Percentiles rank a stretch among this genome's conserved stretches.
phyloP scores from a whole-genome alignment of 345 rosid species.

The Hevea brasiliensis region DNA sequence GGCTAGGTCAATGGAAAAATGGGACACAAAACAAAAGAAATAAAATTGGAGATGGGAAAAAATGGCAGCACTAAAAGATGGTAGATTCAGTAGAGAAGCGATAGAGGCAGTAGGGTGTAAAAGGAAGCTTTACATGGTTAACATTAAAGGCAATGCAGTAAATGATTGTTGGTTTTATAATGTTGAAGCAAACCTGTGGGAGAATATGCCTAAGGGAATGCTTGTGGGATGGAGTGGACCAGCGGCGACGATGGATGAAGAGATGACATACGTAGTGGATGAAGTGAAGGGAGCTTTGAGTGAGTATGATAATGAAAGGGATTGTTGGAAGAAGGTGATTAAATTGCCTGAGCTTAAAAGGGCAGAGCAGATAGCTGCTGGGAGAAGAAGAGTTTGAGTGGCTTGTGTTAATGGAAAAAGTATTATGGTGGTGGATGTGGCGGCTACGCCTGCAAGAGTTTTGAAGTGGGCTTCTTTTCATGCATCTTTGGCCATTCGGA shows the following conservation, averaged over 20 bases:
- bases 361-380: conserved; percentile 42
- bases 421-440: too few relatives aligned
- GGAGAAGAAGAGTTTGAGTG: too few relatives aligned
- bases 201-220: conserved; percentile 50
- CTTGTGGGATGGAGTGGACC: conserved; percentile 58
- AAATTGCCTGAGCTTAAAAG: conserved; percentile 41
- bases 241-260: conserved; percentile 45
- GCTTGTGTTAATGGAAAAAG: too few relatives aligned
- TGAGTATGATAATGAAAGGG: conserved; percentile 33
- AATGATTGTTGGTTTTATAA: conserved; percentile 52
- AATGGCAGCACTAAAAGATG: conserved; percentile 39
- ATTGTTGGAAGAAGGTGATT: conserved; percentile 40
- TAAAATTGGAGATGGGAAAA: conserved; percentile 39
- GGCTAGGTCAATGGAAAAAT: conserved; percentile 38
- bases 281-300: conserved; percentile 41
- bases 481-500: too few relatives aligned
- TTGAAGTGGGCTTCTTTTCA: too few relatives aligned
- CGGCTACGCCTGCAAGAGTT: too few relatives aligned
- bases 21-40: conserved; percentile 25
- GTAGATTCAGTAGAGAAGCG: too few relatives aligned
- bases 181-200: conserved; percentile 39
- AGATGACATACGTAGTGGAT: conserved; percentile 50
- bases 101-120: too few relatives aligned
- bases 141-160: conserved; percentile 42
- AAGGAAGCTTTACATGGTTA: too few relatives aligned